These are phyloP conservation scores for Calonectria hongkongensis DNA, from an alignment of 2,329 filamentous ascomycete species.

Conservation along the genomic window DNA sequence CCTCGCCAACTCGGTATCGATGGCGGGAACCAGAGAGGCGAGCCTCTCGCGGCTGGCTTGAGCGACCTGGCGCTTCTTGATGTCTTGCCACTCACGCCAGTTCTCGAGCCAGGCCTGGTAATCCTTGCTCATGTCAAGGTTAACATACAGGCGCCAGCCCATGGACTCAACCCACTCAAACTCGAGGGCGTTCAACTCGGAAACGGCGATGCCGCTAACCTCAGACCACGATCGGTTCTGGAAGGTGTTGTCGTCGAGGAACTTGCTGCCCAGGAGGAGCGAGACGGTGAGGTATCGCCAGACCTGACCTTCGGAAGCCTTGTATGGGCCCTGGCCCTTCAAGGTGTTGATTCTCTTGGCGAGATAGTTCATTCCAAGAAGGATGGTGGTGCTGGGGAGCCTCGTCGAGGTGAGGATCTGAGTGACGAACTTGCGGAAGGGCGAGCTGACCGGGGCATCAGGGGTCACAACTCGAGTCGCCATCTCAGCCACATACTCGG, in stretches of 20 bases:
- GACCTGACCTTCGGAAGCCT: constrained; percentile 80
- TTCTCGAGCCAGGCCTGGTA: constrained; percentile 78
- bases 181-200: constrained; percentile 90
- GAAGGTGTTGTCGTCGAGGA: constrained; percentile 97
- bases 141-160: constrained; percentile 90
- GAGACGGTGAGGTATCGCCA: constrained; percentile 92
- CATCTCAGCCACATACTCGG: constrained; percentile 95
- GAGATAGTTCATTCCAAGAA: constrained; percentile 92
- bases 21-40: constrained; percentile 67
- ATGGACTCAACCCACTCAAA: constrained; percentile 91
- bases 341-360: constrained; percentile 88
- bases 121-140: constrained; percentile 85
- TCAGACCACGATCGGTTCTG: constrained; percentile 98
- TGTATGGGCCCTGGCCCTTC: constrained; percentile 73
- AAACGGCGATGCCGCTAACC: constrained; percentile 90
- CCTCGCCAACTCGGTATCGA: constrained; percentile 65
- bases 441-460: constrained; percentile 74
- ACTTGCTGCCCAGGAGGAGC: constrained; percentile 93
- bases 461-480: constrained; percentile 77
- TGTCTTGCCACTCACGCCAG: constrained; percentile 75
- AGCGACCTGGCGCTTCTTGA: constrained; percentile 72
- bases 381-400: constrained; percentile 91
- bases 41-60: constrained; percentile 71
- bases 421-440: constrained; percentile 93
- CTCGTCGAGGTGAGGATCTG: constrained; percentile 94